Evolutionary conservation across 768 basidiomycete species (phyloP), one percentile per base, ranked within the genome.

Genomic region (Postia placenta): DNA sequence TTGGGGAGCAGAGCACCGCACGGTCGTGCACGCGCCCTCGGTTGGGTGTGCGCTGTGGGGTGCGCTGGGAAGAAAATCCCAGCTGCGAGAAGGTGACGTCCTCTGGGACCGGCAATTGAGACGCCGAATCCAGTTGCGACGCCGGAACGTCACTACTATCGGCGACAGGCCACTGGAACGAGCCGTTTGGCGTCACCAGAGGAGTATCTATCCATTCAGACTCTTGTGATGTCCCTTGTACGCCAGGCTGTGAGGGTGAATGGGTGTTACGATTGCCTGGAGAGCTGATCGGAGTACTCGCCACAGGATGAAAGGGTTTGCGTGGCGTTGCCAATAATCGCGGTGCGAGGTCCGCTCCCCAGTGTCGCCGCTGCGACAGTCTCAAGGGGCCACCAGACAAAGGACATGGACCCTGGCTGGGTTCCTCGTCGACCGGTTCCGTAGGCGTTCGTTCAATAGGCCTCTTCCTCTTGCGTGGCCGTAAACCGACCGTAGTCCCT

Each of bases 171-270:
- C 72, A 76, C 47, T 71, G 69, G 12, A 74, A 58, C n/a, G 79
- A 79, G 28, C 78, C 76, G 46, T 76, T 75, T 3, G 80, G 79
- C 6, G 80, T 79, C 26, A 75, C 67, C 25, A 74, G 47, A 11
- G 83, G 80, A 0, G 81, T 79, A 38, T 72, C 67, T 47, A 80
- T 63, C 46, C 69, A 73, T 17, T 76, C 74, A 2, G 72, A 68
- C 24, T 71, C 73, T 57, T 78, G 74, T 5, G 77, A 76, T 48
- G 65, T 51, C 41, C 35, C 49, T 24, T 30, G 50, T 1, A 38
- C 14, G 46, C 27, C 47, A 4, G 23, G n/a, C 25, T 49, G 53
- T 1, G 42, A 53, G 20, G 52, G 50, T 17, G 47, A 48, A 26
- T 37, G 14, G 35, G 19, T 12, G 3, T 17, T 30, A 7, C 14